Evolutionary conservation across 2,329 filamentous ascomycete genomes (phyloP).

Genomic region (Orbilia ellipsospora): DNA sequence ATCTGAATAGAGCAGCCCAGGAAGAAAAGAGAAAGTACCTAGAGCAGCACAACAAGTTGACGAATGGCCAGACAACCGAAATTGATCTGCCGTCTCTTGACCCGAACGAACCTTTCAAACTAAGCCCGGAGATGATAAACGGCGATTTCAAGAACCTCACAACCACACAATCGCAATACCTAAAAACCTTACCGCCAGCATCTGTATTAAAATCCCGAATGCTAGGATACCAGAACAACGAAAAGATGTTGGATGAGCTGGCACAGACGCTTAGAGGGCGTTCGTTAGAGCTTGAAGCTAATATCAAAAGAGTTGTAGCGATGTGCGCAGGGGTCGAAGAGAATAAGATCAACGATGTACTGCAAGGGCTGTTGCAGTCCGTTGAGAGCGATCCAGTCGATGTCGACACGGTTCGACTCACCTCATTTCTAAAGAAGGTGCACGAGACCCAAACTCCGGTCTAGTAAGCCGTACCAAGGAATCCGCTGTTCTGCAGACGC

Average conservation of each 20-base stretch:
- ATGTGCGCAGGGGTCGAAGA: conserved; percentile 85
- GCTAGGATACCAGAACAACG: conserved; percentile 76
- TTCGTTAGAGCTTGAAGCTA: conserved; percentile 83
- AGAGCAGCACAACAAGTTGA: conserved; percentile 61
- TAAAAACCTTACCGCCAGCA: conserved; percentile 69
- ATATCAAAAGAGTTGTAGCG: conserved; percentile 88
- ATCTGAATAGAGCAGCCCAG: conserved; percentile 78
- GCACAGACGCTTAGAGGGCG: conserved; percentile 78
- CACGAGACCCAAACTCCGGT: conserved; percentile 67
- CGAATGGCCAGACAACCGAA: conserved; percentile 41
- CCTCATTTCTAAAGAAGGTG: conserved; percentile 82
- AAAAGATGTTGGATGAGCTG: conserved; percentile 73
- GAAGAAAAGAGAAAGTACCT: conserved; percentile 71
- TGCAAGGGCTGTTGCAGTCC: conserved; percentile 83
- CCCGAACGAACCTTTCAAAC: conserved; percentile 54
- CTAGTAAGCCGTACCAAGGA: conserved; percentile 23
- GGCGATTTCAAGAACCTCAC: conserved; percentile 65
- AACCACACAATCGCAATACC: conserved; percentile 63
- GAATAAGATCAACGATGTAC: conserved; percentile 79
- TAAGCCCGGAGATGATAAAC: conserved; percentile 60
- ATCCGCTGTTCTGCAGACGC: conserved; percentile 15
- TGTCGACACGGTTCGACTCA: conserved; percentile 78
- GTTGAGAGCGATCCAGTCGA: conserved; percentile 87
- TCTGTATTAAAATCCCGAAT: conserved; percentile 74
- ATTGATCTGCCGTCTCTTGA: conserved; percentile 25